A percentile compares a stretch with the other conserved stretches of the same genome.
phyloP scores from a whole-genome alignment of 2,329 filamentous ascomycete species.

The Colletotrichum acutatum region DNA sequence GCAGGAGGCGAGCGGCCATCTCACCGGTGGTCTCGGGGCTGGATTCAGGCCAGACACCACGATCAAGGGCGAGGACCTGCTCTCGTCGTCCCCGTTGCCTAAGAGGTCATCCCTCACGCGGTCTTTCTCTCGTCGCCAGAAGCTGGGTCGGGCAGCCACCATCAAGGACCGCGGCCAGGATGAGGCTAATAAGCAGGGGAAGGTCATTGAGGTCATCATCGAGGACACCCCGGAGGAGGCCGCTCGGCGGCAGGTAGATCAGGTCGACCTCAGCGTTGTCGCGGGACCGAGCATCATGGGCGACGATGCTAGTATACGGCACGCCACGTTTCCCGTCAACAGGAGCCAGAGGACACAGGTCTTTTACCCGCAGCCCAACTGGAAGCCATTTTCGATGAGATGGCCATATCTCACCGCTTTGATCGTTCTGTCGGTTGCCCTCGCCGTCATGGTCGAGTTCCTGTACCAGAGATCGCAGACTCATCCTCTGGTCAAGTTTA shows the following conservation, averaged over 20 bases:
- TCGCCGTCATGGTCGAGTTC: constrained; percentile 65
- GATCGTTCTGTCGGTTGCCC: constrained; percentile 62
- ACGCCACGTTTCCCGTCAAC: constrained; percentile 49
- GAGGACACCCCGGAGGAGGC: constrained; percentile 42
- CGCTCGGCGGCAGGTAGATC: constrained; percentile 39
- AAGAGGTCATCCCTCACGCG: constrained; percentile 49
- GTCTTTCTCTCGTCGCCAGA: constrained; percentile 52
- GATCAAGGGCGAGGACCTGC: constrained; percentile 62
- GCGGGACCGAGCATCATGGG: constrained; percentile 51
- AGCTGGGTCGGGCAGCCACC: constrained; percentile 49
- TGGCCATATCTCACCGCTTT: constrained; percentile 68
- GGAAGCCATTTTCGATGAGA: constrained; percentile 74
- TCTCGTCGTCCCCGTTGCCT: constrained; percentile 48
- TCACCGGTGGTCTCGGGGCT: constrained; percentile 68
- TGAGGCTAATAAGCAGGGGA: constrained; percentile 69
- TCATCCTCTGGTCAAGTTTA: constrained; percentile 61
- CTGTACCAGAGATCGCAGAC: constrained; percentile 62
- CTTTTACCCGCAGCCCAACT: constrained; percentile 72
- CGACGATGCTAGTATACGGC: constrained; percentile 45
- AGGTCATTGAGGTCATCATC: constrained; percentile 69
- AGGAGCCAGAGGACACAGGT: constrained; percentile 56
- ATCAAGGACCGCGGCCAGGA: constrained; percentile 64
- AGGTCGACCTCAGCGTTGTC: constrained; percentile 64
- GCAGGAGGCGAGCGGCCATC: constrained; percentile 63
- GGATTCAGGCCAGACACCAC: constrained; percentile 61